Percentiles rank a stretch among this genome's conserved stretches.
Evolutionary conservation across 2,329 filamentous ascomycete genomes (phyloP).

Genomic region (Aspergillus vadensis): DNA sequence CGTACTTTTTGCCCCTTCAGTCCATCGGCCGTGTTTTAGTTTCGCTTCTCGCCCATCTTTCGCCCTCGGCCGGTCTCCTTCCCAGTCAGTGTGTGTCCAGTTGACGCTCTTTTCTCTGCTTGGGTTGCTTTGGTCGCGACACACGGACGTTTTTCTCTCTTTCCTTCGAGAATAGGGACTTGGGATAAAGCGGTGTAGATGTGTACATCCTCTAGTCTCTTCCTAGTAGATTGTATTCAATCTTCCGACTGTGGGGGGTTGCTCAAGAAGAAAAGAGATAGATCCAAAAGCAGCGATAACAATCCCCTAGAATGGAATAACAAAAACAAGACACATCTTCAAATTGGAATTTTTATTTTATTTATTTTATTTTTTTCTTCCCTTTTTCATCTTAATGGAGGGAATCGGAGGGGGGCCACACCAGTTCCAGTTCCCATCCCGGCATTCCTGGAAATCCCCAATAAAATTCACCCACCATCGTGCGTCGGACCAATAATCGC

Average conservation of each 20-base stretch:
- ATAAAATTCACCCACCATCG: slow-evolving; percentile 3
- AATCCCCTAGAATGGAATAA: slow-evolving; percentile 4
- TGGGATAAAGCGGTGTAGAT: slow-evolving; percentile 3
- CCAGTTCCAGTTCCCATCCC: neutral
- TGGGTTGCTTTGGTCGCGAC: neutral
- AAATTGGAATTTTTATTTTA: slow-evolving; percentile 11
- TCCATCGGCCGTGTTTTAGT: slow-evolving; percentile 10
- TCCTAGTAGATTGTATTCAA: neutral
- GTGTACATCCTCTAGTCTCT: slow-evolving; percentile 2
- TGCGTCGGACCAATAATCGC: slow-evolving; percentile 28
- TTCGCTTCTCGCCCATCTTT: neutral
- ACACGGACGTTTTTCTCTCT: neutral
- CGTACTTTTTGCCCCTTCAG: slow-evolving; percentile 23
- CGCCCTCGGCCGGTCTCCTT: slow-evolving; percentile 5
- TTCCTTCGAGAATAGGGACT: neutral
- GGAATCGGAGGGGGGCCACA: neutral
- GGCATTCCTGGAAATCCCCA: slow-evolving; percentile 9
- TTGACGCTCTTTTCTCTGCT: neutral
- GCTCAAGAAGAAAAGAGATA: neutral
- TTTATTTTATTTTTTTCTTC: neutral
- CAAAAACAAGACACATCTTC: slow-evolving; percentile 5
- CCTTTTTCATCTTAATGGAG: neutral
- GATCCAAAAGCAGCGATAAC: neutral
- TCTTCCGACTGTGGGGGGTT: neutral
- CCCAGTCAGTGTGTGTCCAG: neutral